Evolutionary conservation across 805 yeast genomes (phyloP).

Genomic region (Danielozyma ontarioensis): DNA sequence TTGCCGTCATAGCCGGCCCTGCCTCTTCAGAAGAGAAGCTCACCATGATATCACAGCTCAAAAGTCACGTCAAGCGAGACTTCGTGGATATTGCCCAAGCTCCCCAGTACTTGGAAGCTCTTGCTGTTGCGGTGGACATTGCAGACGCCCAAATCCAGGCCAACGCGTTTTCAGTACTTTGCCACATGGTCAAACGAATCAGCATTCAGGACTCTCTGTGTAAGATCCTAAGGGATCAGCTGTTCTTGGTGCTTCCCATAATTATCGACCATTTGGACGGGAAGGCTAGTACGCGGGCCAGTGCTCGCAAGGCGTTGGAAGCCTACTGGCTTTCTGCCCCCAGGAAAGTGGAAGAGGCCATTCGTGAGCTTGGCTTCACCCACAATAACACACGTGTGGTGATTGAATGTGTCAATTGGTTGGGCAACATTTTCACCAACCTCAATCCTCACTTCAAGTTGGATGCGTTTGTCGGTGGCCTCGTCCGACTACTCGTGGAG

Average conservation of each 20-base stretch:
- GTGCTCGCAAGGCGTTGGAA: constrained; percentile 48
- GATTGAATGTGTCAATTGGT: constrained; percentile 40
- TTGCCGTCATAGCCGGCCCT: constrained; percentile 12
- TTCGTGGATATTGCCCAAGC: constrained; percentile 47
- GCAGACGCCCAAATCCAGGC: constrained; percentile 33
- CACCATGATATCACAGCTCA: constrained; percentile 29
- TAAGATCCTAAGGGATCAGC: constrained; percentile 33
- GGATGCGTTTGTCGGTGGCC: constrained; percentile 18
- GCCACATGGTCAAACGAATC: constrained; percentile 54
- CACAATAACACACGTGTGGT: constrained; percentile 34
- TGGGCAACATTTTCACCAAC: constrained; percentile 34
- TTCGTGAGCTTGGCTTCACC: constrained; percentile 41
- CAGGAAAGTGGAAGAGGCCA: constrained; percentile 37
- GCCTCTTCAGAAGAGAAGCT: constrained; percentile 11
- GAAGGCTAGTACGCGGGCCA: constrained; percentile 28
- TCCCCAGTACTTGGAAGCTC: constrained; percentile 45
- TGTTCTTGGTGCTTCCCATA: constrained; percentile 46
- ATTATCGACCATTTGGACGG: constrained; percentile 43
- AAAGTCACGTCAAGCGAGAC: constrained; percentile 52
- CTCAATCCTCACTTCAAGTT: constrained; percentile 30
- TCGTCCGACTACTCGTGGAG: constrained; percentile 14
- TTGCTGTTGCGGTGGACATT: constrained; percentile 41
- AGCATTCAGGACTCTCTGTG: constrained; percentile 49
- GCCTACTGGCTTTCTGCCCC: constrained; percentile 54
- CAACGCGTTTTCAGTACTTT: constrained; percentile 44